Evolutionary conservation across 768 basidiomycete species (phyloP), one percentile per base, ranked within the genome.

Genomic region (Macrocybe gigantea): DNA sequence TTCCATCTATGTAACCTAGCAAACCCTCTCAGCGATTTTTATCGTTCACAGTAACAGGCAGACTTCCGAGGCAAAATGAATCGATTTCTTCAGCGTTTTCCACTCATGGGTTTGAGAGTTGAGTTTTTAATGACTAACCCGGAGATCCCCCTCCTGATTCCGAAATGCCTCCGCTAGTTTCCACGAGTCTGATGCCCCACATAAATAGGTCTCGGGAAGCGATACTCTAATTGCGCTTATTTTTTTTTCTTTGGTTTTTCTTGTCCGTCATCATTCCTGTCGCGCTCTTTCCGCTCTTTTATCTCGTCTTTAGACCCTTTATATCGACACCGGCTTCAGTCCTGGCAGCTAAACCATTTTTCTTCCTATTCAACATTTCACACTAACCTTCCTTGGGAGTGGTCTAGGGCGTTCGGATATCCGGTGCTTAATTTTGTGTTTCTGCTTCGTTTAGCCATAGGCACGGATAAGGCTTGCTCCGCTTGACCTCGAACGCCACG

Each of bases 131-230:
- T 60, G 53, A 63, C 62, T 57, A 60, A 60, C 56, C 59, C 67
- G 69, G 67, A 68, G 67, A 70, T 69, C 62, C 57, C 58, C 63
- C 63, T 58, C 55, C 63, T 63, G 54, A 55, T 60, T 70, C 68
- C 66, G 66, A 67, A 69, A 64, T 65, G 64, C 60, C 56, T 65
- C 66, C 65, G 53, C 49, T 53, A 56, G 51, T 68, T 68, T 66
- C 65, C 68, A 70, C 67, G 67, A 65, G 37, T 54, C 44, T 66
- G 62, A 60, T 63, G 55, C 60, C 55, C 55, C 54, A 60, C 60
- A 63, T 65, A 64, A 64, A 66, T 64, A 68, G 57, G 44, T 56
- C 57, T 57, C 61, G 55, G 59, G 60, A 59, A 64, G 60, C 58
- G 59, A 55, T 52, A 59, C 53, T 59, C 61, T 64, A 62, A 62